Evolutionary conservation across 306 rosid species (phyloP).

Genomic region (Lathyrus aphaca): DNA sequence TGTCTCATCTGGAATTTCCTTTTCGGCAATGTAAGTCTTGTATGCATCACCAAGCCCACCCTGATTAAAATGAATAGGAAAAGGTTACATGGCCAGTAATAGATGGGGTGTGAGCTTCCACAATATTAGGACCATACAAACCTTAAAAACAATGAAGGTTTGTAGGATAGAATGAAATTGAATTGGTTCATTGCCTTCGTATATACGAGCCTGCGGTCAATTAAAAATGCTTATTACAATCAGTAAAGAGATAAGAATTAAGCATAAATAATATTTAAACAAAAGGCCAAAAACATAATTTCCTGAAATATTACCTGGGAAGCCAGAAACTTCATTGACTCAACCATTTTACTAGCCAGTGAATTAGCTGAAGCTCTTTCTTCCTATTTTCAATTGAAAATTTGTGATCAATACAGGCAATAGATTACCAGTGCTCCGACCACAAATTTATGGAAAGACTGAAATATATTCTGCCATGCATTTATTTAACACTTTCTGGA

Average conservation of each 20-base stretch:
- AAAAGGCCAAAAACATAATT: constrained; percentile 29
- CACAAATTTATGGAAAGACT: constrained; percentile 25
- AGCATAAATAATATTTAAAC: constrained; percentile 16
- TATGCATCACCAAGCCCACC: constrained; percentile 94
- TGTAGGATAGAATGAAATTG: constrained; percentile 87
- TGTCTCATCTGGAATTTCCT: constrained; percentile 78
- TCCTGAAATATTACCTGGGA: constrained; percentile 63
- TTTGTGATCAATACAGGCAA: constrained; percentile 36
- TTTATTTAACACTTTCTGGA: constrained; percentile 26
- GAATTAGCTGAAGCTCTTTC: constrained; percentile 81
- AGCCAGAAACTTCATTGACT: constrained; percentile 82
- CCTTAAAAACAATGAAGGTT: constrained; percentile 80
- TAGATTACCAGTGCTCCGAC: constrained; percentile 27
- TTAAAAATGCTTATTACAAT: constrained; percentile 32
- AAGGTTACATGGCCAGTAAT: constrained; percentile 36
- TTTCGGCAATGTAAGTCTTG: constrained; percentile 67
- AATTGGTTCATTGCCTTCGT: constrained; percentile 86
- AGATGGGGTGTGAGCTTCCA: constrained; percentile 17
- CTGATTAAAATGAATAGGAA: constrained; percentile 47
- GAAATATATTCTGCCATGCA: constrained; percentile 21
- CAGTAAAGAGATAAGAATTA: constrained; percentile 41
- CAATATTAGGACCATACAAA: constrained; percentile 47
- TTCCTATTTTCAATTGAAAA: constrained; percentile 61
- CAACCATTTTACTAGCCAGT: constrained; percentile 82
- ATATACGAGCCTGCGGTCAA: constrained; percentile 74